These are phyloP conservation scores for Tetraselmis striata DNA, from an alignment of 139 green algal genomes.

Conservation along the genomic window DNA sequence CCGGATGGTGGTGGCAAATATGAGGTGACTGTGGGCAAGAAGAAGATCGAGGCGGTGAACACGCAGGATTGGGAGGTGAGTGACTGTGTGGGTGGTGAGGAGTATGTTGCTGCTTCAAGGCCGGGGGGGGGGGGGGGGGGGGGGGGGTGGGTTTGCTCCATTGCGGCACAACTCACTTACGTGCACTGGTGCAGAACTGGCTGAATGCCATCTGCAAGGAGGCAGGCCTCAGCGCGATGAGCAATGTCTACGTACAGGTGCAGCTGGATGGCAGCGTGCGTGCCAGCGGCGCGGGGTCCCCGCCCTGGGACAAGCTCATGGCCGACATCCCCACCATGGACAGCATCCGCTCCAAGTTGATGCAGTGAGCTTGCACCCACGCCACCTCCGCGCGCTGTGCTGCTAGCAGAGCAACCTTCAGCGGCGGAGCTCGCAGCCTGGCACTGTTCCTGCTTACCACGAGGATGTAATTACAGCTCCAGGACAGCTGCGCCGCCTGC, in stretches of 20 bases:
- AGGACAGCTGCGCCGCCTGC: no score
- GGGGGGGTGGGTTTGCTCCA: no score
- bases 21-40: neutral
- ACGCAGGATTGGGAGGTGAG: neutral
- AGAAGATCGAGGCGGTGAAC: neutral
- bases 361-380: no score
- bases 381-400: no score
- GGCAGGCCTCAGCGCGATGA: neutral
- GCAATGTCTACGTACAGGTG: constrained; percentile 46
- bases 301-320: constrained; percentile 71
- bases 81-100: no score
- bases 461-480: no score
- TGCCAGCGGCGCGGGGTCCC: constrained; percentile 56
- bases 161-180: no score
- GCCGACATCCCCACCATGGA: constrained; percentile 69
- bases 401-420: no score
- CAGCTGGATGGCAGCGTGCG: constrained; percentile 86
- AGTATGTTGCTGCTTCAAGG: no score
- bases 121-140: no score
- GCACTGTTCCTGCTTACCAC: no score
- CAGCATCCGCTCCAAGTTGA: constrained; percentile 61
- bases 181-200: neutral
- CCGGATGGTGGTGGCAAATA: neutral
- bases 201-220: neutral
- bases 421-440: no score